Evolutionary conservation across 78 protist species (phyloP).

Genomic region (Planoprotostelium fungivorum): DNA sequence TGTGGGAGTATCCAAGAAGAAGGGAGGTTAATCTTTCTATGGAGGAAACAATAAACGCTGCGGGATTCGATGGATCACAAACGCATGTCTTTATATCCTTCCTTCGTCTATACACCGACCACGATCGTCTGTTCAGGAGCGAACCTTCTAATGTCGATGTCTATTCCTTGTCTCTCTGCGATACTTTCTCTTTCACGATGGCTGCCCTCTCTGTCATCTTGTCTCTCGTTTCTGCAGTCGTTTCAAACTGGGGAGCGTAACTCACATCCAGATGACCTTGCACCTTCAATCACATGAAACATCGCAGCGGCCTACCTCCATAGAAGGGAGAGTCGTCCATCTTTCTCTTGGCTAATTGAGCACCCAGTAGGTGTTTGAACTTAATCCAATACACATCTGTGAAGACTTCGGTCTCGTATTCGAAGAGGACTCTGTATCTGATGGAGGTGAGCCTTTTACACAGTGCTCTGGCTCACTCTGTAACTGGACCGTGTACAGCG

Average conservation of each 20-base stretch:
- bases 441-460: not conserved
- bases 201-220: not conserved
- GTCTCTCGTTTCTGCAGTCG: not conserved
- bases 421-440: not conserved
- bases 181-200: not conserved
- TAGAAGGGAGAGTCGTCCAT: not conserved
- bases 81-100: no score
- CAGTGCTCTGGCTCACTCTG: not conserved
- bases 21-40: conserved; percentile 17
- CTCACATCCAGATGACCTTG: not conserved
- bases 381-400: not conserved
- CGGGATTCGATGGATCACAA: not conserved
- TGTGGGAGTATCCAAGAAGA: conserved; percentile 66
- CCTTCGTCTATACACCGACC: no score
- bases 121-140: not conserved
- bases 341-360: not conserved
- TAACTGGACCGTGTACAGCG: not conserved
- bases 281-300: not conserved
- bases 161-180: not conserved
- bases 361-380: not conserved
- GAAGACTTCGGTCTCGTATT: not conserved
- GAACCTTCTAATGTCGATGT: not conserved
- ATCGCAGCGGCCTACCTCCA: not conserved
- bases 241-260: not conserved
- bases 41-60: not conserved